Base-by-base conservation (phyloP, 2,329 filamentous ascomycete species). In the Apiospora marii region DNA sequence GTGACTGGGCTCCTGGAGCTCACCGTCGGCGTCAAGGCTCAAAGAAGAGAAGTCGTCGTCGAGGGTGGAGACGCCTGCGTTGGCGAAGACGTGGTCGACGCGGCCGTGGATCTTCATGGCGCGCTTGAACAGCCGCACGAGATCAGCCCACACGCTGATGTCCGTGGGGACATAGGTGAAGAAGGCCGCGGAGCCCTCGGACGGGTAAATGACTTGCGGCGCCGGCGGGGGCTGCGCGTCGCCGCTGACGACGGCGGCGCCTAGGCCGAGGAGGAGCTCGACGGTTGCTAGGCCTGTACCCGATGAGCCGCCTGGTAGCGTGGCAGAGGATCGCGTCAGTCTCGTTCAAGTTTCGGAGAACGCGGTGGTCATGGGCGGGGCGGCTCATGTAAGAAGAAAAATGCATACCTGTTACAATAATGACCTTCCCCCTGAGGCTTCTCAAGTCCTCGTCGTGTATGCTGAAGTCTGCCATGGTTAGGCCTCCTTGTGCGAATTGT, bases 51-150 rank as follows among this genome's bases (percentile, higher is more conserved):
- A 73, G 73, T 87, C 89, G 75, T 87, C 79, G 2, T 82, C 81
- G 4, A 81, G 82, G 13, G 85, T 84, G 0, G 80, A 81, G 43
- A 91, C 81, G 6, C 27, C 27, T 89, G 90, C 90, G 75, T 91
- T 91, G 70, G 92, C 90, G 77, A 95, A 94, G 8, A 94, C 93
- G 79, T 93, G 89, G 58, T 93, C 93, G 73, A 37, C 44, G 34
- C 94, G 92, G 78, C 95, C 93, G 74, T 93, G 89, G 70, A 93
- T 91, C 13, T 84, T 79, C 71, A 85, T 83, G 1, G 88, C 80
- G 70, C 83, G 79, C 71, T 86, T 85, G 82, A 91, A 91, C 13
- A 91, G 82, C 0, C 80, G 79, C 16, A 83, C 79, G 12, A 90
- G 83, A 13, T 87, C 85, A 2, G 79, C 74, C 89, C 89, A 91